Evolutionary conservation across 2,329 filamentous ascomycete species (phyloP), one percentile per base, ranked within the genome.

Genomic region (Cryoendolithus antarcticus): DNA sequence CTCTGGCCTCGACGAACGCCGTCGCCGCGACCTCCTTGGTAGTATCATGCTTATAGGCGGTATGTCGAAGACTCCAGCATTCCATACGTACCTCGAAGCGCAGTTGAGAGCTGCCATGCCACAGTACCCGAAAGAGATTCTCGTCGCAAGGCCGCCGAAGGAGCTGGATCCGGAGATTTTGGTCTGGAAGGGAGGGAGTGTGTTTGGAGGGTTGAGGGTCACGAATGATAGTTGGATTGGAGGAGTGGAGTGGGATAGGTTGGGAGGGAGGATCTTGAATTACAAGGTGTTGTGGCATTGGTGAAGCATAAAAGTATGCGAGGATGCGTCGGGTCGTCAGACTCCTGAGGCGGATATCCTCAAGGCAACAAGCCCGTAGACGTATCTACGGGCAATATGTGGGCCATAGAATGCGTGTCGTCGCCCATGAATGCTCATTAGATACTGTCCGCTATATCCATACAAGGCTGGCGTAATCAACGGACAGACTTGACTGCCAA

Each of bases 211-310:
- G 64, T 66, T 96, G 50, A 75, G 79, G 44, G 68, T 67, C 34
- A 88, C 86, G n/a, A 96, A 96, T 62, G 91, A 98, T 60, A 91
- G 82, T 53, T 98, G 91, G 91, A 85, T 96, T 55, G 82, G 80
- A 9, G 75, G 77, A 34, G 70, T 81, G 52, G 89, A 96, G 68
- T 95, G 89, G 62, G 86, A 95, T 64, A 75, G 85, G 43, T 59
- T 95, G 39, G 89, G 88, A 3, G 73, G 77, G 43, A 74, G 91
- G 54, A 72, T 89, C 43, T 65, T 98, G 58, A 85, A 86, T 49
- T 84, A 91, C 62, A 93, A 93, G 69, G 72, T 71, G 52, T 74
- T 76, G 67, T 77, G 72, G 72, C 65, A 69, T 44, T 75, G 72
- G 61, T 76, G 46, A 35, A 15, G 32, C 6, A 27, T 27, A 8